Evolutionary conservation across 805 yeast genomes (phyloP).

Genomic region (Yarrowia osloensis): DNA sequence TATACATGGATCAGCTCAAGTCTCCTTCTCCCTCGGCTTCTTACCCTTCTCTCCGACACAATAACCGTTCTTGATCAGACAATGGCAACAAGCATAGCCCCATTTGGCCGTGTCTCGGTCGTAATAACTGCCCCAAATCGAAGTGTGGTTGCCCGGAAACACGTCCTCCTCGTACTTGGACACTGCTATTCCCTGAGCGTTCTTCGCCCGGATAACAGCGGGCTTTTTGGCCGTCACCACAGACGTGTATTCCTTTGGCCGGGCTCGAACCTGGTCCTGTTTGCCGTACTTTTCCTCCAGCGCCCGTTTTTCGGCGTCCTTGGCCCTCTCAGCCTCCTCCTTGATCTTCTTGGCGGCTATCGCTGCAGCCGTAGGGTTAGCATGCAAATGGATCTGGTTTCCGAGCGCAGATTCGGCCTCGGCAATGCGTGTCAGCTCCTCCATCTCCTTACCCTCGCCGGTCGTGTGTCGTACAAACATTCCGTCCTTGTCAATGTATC

Average conservation of each 20-base stretch:
- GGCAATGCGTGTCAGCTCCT: constrained; percentile 52
- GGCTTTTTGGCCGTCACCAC: background rate
- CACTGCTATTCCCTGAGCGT: constrained; percentile 13
- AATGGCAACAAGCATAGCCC: constrained; percentile 51
- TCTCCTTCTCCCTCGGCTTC: background rate
- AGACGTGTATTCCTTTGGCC: constrained; percentile 34
- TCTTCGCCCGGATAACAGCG: background rate
- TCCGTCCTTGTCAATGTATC: constrained; percentile 46
- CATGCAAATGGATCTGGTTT: constrained; percentile 42
- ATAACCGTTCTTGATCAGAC: constrained; percentile 41
- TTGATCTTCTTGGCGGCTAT: constrained; percentile 44
- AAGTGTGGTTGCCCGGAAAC: constrained; percentile 45
- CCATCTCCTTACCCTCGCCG: constrained; percentile 60
- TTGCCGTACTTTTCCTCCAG: constrained; percentile 20
- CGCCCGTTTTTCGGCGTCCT: background rate
- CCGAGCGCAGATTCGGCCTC: constrained; percentile 48
- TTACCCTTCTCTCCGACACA: constrained; percentile 43
- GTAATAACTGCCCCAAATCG: constrained; percentile 52
- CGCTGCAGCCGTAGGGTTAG: constrained; percentile 52
- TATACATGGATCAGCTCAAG: no score
- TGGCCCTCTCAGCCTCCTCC: constrained; percentile 36
- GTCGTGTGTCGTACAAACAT: constrained; percentile 57
- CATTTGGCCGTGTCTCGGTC: constrained; percentile 43
- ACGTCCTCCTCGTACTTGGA: constrained; percentile 47
- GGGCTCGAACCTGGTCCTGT: constrained; percentile 38